A percentile compares a stretch with the other conserved stretches of the same genome.
Evolutionary conservation across 257 asterid species (phyloP).

Genomic region (Nicotiana otophora): DNA sequence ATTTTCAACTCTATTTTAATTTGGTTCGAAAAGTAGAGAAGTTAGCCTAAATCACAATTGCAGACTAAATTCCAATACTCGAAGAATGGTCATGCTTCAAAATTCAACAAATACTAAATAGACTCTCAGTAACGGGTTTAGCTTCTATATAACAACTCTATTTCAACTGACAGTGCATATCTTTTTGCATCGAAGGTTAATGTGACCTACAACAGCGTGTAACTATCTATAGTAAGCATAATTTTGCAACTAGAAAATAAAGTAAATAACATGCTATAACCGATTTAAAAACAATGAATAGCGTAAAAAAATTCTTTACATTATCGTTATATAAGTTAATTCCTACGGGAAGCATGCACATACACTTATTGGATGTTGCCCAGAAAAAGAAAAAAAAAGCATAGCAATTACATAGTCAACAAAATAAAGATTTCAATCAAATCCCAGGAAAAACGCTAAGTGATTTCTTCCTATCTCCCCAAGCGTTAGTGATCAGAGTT

Average conservation of each 20-base stretch:
- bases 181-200: neutral
- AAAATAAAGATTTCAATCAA: neutral
- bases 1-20: neutral
- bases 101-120: neutral
- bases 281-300: too few relatives aligned
- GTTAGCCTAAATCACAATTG: neutral
- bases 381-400: neutral
- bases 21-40: neutral
- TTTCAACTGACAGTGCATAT: neutral
- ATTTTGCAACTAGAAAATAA: neutral
- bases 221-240: neutral
- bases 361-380: neutral
- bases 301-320: neutral
- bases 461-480: too few relatives aligned
- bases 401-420: neutral
- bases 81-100: neutral
- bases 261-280: neutral
- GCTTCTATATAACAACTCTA: neutral
- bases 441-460: too few relatives aligned
- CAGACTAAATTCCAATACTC: neutral
- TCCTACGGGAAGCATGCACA: neutral
- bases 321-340: neutral
- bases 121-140: neutral
- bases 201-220: neutral
- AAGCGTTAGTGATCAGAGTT: too few relatives aligned